A percentile compares a stretch with the other conserved stretches of the same genome.
Conservation (phyloP, 352 stramenopile species). For the Aphanomyces astaci region DNA sequence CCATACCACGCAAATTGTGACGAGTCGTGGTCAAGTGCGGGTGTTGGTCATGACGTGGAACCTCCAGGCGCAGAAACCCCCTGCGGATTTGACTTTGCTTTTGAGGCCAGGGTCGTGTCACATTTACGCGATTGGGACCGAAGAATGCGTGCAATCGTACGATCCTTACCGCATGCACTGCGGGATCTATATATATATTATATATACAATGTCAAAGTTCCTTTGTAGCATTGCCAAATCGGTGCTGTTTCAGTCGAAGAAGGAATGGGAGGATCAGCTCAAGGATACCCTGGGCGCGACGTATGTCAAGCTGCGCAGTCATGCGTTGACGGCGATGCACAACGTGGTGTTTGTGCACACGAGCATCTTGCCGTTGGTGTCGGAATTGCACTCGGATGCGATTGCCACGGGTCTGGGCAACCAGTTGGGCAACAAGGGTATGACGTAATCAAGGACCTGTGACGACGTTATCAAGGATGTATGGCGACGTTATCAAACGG, state of each 20-base stretch:
- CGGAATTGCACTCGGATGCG: slow-evolving; percentile 81
- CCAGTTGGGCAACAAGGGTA: slow-evolving; percentile 92
- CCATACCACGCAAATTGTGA: slow-evolving; percentile 27
- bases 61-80: slow-evolving; percentile 65
- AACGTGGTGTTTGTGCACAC: slow-evolving; percentile 90
- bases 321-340: slow-evolving; percentile 91
- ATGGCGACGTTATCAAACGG: too few relatives aligned
- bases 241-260: slow-evolving; percentile 88
- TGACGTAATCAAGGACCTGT: not conserved
- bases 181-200: too few relatives aligned
- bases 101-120: slow-evolving; percentile 75
- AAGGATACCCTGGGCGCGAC: slow-evolving; percentile 51
- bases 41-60: slow-evolving; percentile 84
- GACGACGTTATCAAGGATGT: too few relatives aligned
- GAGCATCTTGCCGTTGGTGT: slow-evolving; percentile 69
- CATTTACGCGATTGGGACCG: slow-evolving; percentile 80
- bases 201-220: too few relatives aligned
- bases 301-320: slow-evolving; percentile 85
- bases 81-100: slow-evolving; percentile 28
- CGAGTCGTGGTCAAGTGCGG: slow-evolving; percentile 38
- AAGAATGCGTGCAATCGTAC: slow-evolving; percentile 89
- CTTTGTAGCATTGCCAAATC: slow-evolving; percentile 76
- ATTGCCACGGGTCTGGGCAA: slow-evolving; percentile 92
- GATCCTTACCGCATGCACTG: too few relatives aligned
- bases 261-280: slow-evolving; percentile 70